These are phyloP conservation scores for Cornus florida DNA, from an alignment of 148 eudicot genomes.

Conservation along the genomic window DNA sequence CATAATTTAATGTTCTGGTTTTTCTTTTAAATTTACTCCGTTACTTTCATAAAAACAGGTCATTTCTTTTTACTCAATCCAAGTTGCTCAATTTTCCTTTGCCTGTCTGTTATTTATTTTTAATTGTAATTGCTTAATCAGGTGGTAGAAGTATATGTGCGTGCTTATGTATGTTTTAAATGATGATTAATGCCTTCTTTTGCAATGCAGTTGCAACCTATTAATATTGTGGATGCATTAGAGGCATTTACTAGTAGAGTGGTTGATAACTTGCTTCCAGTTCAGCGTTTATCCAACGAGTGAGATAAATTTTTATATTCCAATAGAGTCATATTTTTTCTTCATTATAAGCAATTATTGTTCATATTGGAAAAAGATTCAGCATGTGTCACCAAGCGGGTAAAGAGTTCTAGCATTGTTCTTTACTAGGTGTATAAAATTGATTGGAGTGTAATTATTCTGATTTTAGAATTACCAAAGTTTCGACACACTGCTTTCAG, in stretches of 20 bases:
- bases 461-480: neutral
- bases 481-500: neutral
- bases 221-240: constrained; percentile 69
- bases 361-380: neutral
- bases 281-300: constrained; percentile 71
- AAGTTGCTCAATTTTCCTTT: neutral
- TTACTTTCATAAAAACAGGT: neutral
- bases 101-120: too few species aligned
- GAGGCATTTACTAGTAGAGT: constrained; percentile 65
- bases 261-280: constrained; percentile 46
- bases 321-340: too few species aligned
- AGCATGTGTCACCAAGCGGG: neutral
- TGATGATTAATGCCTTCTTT: constrained; percentile 13
- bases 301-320: constrained; percentile 33
- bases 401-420: neutral
- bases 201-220: constrained; percentile 59
- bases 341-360: too few species aligned
- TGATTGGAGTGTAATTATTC: neutral
- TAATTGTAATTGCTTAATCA: neutral
- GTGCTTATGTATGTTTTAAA: constrained; percentile 1
- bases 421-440: neutral
- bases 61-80: neutral
- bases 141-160: constrained; percentile 6
- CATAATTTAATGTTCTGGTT: too few species aligned
- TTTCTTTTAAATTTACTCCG: too few species aligned